These are phyloP conservation scores for Crataegus laevigata DNA, from an alignment of 306 rosid genomes.

Conservation along the genomic window DNA sequence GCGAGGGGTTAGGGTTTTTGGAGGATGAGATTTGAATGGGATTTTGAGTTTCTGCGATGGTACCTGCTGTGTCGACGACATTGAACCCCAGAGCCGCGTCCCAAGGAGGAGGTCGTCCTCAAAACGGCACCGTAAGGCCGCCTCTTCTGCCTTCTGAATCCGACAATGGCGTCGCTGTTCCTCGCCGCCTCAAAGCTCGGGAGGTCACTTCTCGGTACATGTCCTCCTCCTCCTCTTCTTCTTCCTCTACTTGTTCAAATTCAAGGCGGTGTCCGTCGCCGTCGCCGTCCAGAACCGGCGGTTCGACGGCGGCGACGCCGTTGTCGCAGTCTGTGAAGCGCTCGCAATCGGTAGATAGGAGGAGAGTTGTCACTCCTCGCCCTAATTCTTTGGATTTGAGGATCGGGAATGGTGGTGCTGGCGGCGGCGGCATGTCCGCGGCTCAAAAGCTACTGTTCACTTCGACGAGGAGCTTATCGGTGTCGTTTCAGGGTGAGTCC, in stretches of 20 bases:
- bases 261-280: conserved; percentile 61
- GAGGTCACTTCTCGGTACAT: conserved; percentile 77
- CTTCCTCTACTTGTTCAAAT: conserved; percentile 22
- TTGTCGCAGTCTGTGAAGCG: conserved; percentile 31
- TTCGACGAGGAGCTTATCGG: conserved; percentile 79
- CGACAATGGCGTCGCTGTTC: conserved; percentile 54
- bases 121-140: conserved; percentile 40
- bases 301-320: conserved; percentile 24
- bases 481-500: conserved; percentile 91
- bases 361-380: conserved; percentile 48
- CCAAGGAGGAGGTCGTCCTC: conserved; percentile 38
- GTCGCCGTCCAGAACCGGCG: conserved; percentile 36
- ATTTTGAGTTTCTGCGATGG: conserved; percentile 37
- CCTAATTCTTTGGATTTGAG: conserved; percentile 36
- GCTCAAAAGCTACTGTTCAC: conserved; percentile 73
- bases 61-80: conserved; percentile 62
- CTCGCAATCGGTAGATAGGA: conserved; percentile 53
- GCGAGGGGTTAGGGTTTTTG: conserved; percentile 21
- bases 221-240: conserved; percentile 38
- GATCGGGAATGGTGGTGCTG: conserved; percentile 15
- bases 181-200: conserved; percentile 54
- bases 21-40: conserved; percentile 25
- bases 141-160: conserved; percentile 77
- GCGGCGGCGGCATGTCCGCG: conserved; percentile 37
- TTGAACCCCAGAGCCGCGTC: conserved; percentile 39